Base-by-base conservation (phyloP, 2,329 filamentous ascomycete species). In the Acephala macrosclerotiorum region DNA sequence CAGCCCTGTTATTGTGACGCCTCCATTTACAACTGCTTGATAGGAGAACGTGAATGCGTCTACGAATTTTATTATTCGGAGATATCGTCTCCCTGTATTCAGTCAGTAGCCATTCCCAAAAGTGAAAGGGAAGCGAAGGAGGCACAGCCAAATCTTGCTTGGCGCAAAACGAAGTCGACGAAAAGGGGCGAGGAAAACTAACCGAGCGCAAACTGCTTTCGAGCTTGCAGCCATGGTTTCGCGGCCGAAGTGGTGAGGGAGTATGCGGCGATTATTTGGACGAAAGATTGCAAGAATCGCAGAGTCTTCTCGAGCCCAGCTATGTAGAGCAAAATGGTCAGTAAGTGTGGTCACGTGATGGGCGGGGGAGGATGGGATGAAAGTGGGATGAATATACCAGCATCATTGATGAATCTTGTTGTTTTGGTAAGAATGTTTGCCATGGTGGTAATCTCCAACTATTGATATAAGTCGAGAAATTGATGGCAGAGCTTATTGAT, bases 21-120 rank as follows among this genome's bases (percentile, higher is more conserved):
- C 47, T 6, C 25, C 14, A 2, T 25, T 38, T 1, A 29, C 49
- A 22, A 80, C 87, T 22, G 81, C 73, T 2, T 74, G 72, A 73
- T 82, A 83, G 3, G 87, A 85, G 1, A 79, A 74, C 35, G 79
- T 75, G 70, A 91, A 89, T 45, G 81, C 83, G 62, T 88, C 86
- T 62, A 91, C 78, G 75, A 90, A 92, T 73, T 89, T 88, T 75
- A 91, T 89, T 63, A 91, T 79, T 16, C 91, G 87, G 73, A 92
- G 84, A 77, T 86, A 88, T 33, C 89, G 85, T 35, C 91, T 83
- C 22, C 78, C 82, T 83, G 9, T 12, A 12, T 1, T 33, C 33
- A 6, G 38, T 49, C 18, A 36, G 33, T 35, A 22, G 33, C 42
- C n/a, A n/a, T n/a, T n/a, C n/a, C n/a, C n/a, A n/a, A n/a, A n/a